Evolutionary conservation across 208 protist species (phyloP).

Genomic region (Trypanosoma lewisi): DNA sequence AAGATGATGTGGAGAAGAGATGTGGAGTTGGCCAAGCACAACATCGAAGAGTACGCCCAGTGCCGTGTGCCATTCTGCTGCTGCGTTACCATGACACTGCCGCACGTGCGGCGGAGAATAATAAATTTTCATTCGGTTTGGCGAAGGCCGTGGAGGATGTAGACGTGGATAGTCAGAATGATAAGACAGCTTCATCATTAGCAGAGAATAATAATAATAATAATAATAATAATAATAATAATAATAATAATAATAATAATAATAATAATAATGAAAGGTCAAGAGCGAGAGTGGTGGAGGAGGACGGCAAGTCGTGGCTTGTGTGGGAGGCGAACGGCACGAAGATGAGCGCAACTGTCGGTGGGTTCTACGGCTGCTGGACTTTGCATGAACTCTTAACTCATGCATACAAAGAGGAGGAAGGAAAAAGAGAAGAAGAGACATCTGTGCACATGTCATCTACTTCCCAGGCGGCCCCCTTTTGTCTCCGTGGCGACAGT

Average conservation of each 20-base stretch:
- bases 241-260: too few species aligned
- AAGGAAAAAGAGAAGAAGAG: neutral
- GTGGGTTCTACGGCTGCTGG: constrained; percentile 54
- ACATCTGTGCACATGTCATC: neutral
- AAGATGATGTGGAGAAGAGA: too few species aligned
- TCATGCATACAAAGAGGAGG: too few species aligned
- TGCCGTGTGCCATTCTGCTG: constrained; percentile 45
- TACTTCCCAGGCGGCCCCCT: neutral
- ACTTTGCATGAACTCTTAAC: constrained; percentile 41
- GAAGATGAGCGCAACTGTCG: constrained; percentile 26
- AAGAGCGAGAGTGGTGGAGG: constrained; percentile 12
- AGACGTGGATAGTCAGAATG: neutral
- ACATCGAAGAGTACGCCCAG: constrained; percentile 24
- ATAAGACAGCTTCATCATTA: neutral
- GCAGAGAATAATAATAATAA: too few species aligned
- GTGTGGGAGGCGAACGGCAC: constrained; percentile 5
- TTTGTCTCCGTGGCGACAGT: constrained; percentile 6
- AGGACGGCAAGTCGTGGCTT: constrained; percentile 18
- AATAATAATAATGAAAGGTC: too few species aligned
- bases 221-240: too few species aligned
- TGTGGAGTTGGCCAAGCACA: neutral
- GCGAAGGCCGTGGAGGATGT: constrained; percentile 4
- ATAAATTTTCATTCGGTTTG: constrained; percentile 1
- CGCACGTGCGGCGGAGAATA: neutral
- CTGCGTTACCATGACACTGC: constrained; percentile 32